A percentile compares a stretch with the other conserved stretches of the same genome.
These are phyloP conservation scores for Nannizzia gypsea DNA, from an alignment of 2,329 filamentous ascomycete species.

Conservation along the genomic window DNA sequence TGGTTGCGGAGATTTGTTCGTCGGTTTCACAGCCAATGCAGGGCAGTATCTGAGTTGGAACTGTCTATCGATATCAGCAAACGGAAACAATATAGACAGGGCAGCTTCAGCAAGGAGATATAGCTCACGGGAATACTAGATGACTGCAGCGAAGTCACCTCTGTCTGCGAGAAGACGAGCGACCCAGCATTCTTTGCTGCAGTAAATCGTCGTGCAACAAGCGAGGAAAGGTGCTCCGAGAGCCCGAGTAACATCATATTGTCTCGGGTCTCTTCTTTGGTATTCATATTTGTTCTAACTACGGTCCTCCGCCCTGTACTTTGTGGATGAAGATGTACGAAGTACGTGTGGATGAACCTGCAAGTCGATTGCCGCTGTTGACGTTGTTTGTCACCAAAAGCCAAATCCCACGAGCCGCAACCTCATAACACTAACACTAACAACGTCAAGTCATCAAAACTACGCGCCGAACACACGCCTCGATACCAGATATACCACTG, in stretches of 20 bases:
- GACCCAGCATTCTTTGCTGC: slow-evolving; percentile 27
- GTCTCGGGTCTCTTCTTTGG: neutral
- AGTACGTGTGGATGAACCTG: neutral
- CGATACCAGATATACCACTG: neutral
- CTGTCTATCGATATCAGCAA: slow-evolving; percentile 18
- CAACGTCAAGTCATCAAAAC: neutral
- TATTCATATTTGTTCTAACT: neutral
- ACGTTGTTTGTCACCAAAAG: neutral
- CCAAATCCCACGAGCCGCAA: neutral
- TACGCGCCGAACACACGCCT: neutral
- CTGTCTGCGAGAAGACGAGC: slow-evolving; percentile 31
- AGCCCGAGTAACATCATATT: slow-evolving; percentile 27
- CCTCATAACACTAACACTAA: neutral
- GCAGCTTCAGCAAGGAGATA: neutral
- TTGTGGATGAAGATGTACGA: neutral
- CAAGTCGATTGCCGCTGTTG: neutral
- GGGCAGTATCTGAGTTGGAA: slow-evolving; percentile 41
- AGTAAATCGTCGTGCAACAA: slow-evolving; percentile 27
- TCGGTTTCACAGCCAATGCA: slow-evolving; percentile 36
- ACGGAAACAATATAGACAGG: neutral
- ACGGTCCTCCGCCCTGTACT: neutral
- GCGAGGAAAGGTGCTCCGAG: slow-evolving; percentile 24
- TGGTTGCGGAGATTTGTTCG: slow-evolving; percentile 14
- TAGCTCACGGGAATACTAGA: slow-evolving; percentile 26
- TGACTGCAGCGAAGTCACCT: slow-evolving; percentile 27